Percentiles rank a stretch among this genome's conserved stretches.
phyloP scores from a whole-genome alignment of 1,139 yeast species.

The Yamadazyma dendronema region DNA sequence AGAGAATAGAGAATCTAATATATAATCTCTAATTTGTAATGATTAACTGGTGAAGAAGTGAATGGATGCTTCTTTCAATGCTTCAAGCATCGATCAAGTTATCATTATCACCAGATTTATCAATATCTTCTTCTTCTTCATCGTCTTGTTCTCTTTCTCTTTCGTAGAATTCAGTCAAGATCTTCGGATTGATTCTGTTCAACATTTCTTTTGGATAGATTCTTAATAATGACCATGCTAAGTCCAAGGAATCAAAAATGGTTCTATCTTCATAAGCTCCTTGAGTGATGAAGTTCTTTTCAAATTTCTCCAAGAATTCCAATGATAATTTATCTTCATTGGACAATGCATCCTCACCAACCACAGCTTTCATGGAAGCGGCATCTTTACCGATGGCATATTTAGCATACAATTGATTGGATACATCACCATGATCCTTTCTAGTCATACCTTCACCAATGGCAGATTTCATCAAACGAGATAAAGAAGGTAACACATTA shows the following conservation, averaged over 20 bases:
- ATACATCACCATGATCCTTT: constrained; percentile 98
- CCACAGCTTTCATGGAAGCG: constrained; percentile 99
- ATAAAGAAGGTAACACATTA: constrained; percentile 93
- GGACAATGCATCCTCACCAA: constrained; percentile 98
- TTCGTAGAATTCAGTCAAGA: constrained; percentile 90
- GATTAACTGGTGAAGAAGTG: too few species aligned
- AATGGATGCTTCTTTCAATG: too few species aligned
- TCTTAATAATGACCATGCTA: constrained; percentile 97
- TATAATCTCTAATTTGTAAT: not conserved
- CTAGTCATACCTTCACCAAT: constrained; percentile 99
- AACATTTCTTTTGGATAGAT: constrained; percentile 98
- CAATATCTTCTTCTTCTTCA: constrained; percentile 35
- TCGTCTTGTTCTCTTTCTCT: constrained; percentile 67
- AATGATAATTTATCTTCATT: constrained; percentile 95
- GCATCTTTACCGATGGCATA: constrained; percentile 99
- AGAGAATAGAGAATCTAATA: not conserved
- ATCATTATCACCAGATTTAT: constrained; percentile 32
- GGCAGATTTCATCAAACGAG: constrained; percentile 98
- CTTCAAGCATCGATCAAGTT: constrained; percentile 54
- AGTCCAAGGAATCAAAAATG: constrained; percentile 91
- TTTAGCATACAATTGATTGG: constrained; percentile 97
- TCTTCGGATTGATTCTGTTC: constrained; percentile 97
- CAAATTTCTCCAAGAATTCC: constrained; percentile 96
- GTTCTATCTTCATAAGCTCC: constrained; percentile 96
- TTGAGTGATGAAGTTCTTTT: constrained; percentile 90